phyloP scores from a whole-genome alignment of 768 basidiomycete genomes.

The Rhizopogon vesiculosus region DNA sequence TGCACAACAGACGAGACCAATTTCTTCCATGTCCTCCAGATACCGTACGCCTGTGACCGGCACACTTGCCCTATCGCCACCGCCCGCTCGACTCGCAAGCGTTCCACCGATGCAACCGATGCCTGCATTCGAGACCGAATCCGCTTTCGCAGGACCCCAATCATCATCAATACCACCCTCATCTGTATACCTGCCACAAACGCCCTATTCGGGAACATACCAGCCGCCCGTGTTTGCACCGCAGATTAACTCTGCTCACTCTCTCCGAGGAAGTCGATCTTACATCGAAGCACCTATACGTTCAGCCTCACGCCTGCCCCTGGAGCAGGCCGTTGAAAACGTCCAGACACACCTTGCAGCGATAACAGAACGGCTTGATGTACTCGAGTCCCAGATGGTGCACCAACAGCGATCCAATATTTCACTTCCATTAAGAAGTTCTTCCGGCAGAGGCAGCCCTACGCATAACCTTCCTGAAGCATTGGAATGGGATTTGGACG shows the following conservation, averaged over 20 bases:
- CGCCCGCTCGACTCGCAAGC: conserved; percentile 35
- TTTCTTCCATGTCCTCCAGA: conserved; percentile 74
- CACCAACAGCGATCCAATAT: conserved; percentile 37
- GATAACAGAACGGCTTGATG: conserved; percentile 77
- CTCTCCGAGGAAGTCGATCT: conserved; percentile 30
- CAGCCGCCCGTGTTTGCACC: conserved; percentile 36
- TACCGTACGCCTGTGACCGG: conserved; percentile 76
- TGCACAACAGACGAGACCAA: conserved; percentile 46
- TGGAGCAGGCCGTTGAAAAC: conserved; percentile 77
- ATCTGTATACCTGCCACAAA: conserved; percentile 30
- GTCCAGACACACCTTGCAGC: conserved; percentile 81
- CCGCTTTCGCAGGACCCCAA: conserved; percentile 58
- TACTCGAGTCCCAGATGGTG: conserved; percentile 36
- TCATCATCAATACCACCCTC: conserved; percentile 33
- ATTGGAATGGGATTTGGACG: conserved; percentile 65
- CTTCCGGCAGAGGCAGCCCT: conserved; percentile 41
- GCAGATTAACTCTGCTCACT: conserved; percentile 31
- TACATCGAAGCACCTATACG: conserved; percentile 31
- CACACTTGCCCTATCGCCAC: conserved; percentile 54
- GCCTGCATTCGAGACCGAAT: conserved; percentile 66
- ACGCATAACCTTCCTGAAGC: conserved; percentile 24
- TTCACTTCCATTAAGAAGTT: conserved; percentile 34
- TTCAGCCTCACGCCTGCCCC: conserved; percentile 38
- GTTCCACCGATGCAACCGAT: conserved; percentile 69
- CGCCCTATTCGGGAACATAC: conserved; percentile 33